Percentiles rank a stretch among this genome's conserved stretches.
Conservation (phyloP, 306 rosid genomes). For the Luffa acutangula region DNA sequence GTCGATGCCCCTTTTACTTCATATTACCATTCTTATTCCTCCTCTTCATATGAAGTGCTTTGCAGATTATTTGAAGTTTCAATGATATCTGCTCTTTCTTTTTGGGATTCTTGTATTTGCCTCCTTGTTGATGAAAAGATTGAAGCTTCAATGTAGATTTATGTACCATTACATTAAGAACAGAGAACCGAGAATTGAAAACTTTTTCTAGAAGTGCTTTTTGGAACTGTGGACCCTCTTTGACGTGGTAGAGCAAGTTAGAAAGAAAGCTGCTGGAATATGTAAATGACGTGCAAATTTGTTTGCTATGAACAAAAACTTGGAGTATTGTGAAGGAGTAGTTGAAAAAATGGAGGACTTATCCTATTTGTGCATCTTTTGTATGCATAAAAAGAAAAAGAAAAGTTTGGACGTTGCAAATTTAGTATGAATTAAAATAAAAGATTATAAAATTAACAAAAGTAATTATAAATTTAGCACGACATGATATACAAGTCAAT, state of each 20-base stretch:
- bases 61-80: background rate
- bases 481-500: too few relatives aligned
- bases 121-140: background rate
- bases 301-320: background rate
- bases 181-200: background rate
- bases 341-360: too few relatives aligned
- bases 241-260: background rate
- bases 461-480: too few relatives aligned
- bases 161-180: background rate
- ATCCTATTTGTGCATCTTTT: too few relatives aligned
- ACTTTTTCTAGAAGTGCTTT: background rate
- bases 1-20: background rate
- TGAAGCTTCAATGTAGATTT: background rate
- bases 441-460: too few relatives aligned
- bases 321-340: too few relatives aligned
- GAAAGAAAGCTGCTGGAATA: background rate
- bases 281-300: background rate
- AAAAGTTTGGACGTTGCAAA: too few relatives aligned
- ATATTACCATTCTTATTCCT: background rate
- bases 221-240: background rate
- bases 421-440: too few relatives aligned
- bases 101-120: background rate
- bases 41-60: background rate
- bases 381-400: too few relatives aligned
- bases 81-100: background rate